Conservation (phyloP, 805 yeast genomes). For the Hanseniaspora lachancei region DNA sequence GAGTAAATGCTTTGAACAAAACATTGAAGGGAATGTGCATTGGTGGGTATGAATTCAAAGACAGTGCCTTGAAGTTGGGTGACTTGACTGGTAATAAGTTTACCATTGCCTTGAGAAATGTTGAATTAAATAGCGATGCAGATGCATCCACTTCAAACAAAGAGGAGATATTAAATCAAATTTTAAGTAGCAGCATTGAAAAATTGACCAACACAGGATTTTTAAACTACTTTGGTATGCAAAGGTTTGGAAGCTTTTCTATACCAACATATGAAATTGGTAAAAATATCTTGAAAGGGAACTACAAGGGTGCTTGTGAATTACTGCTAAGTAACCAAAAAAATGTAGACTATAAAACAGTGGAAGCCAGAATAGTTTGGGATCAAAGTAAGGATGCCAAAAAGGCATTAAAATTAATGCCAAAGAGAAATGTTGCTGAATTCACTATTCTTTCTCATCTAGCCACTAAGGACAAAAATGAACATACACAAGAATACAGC, state of each 20-base stretch:
- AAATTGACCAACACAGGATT: slow-evolving; percentile 60
- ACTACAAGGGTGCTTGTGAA: slow-evolving; percentile 72
- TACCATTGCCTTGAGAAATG: slow-evolving; percentile 69
- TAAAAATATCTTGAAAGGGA: slow-evolving; percentile 47
- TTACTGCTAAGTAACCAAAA: slow-evolving; percentile 76
- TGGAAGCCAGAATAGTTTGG: slow-evolving; percentile 76
- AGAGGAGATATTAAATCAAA: slow-evolving; percentile 29
- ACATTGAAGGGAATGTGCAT: slow-evolving; percentile 64
- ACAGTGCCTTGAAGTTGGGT: slow-evolving; percentile 56
- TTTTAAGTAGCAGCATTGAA: slow-evolving; percentile 40
- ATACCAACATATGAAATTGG: slow-evolving; percentile 85
- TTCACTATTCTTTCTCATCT: slow-evolving; percentile 52
- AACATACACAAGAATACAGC: slow-evolving; percentile 33
- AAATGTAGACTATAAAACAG: slow-evolving; percentile 66
- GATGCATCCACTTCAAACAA: slow-evolving; percentile 15
- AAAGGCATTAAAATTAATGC: slow-evolving; percentile 62
- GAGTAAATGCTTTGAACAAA: slow-evolving; percentile 64
- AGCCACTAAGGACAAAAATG: slow-evolving; percentile 37
- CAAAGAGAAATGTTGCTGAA: slow-evolving; percentile 80
- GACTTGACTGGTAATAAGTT: slow-evolving; percentile 84
- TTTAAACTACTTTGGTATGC: slow-evolving; percentile 95
- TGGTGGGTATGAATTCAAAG: slow-evolving; percentile 65
- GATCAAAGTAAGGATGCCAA: slow-evolving; percentile 53
- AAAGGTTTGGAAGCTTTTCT: slow-evolving; percentile 92
- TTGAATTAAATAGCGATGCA: slow-evolving; percentile 25